Percentiles rank a stretch among this genome's conserved stretches.
phyloP scores from a whole-genome alignment of 106 monocot species.

The Platanthera guangdongensis region DNA sequence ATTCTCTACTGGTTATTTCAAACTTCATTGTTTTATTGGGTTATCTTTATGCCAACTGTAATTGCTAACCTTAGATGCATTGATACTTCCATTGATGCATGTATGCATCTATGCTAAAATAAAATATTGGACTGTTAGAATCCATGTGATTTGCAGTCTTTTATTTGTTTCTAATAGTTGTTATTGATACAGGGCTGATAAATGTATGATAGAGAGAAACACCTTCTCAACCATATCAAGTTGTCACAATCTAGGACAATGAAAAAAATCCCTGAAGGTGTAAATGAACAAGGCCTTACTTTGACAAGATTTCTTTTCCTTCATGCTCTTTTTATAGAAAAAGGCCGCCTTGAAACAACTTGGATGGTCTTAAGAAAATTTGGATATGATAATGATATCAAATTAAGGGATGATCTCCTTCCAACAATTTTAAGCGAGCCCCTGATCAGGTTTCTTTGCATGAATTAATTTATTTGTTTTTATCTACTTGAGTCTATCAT shows the following conservation, averaged over 20 bases:
- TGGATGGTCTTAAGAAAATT: conserved; percentile 96
- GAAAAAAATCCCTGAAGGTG: conserved; percentile 72
- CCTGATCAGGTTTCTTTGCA: conserved; percentile 71
- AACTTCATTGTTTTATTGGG: conserved; percentile 1
- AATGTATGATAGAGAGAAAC: not conserved
- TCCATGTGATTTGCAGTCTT: not conserved
- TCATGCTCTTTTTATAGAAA: conserved; percentile 96
- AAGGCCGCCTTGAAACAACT: conserved; percentile 95
- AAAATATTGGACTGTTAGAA: not conserved
- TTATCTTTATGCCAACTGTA: not conserved
- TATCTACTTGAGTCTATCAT: not conserved
- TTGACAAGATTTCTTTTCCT: conserved; percentile 96
- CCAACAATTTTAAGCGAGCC: conserved; percentile 63
- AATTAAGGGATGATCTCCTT: conserved; percentile 81
- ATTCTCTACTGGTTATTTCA: conserved; percentile 59
- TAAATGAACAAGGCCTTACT: conserved; percentile 80
- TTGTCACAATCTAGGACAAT: too few relatives aligned
- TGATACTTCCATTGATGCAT: not conserved
- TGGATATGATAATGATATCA: conserved; percentile 87
- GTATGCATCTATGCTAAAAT: not conserved
- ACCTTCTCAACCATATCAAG: not conserved
- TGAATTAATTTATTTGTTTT: not conserved
- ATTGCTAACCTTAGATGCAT: not conserved
- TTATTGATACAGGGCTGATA: not conserved
- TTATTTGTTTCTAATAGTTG: not conserved